Evolutionary conservation across 129 eudicot genomes (phyloP), one percentile per base, ranked within the genome.

Genomic region (Scalesia atractyloides): DNA sequence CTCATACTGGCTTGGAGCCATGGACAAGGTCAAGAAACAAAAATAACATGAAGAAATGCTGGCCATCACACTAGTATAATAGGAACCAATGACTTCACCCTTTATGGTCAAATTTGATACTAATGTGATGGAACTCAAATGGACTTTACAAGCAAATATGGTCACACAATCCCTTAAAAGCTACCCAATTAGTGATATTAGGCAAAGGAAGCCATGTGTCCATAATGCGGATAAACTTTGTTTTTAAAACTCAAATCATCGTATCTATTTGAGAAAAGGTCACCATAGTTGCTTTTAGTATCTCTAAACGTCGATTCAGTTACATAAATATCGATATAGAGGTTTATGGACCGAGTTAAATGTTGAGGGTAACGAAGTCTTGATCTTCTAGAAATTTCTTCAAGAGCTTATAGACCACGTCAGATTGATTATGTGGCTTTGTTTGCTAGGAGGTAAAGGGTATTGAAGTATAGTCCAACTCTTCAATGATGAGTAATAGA

Each of bases 91-190:
- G 8, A 52, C 58, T 17, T 18, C 24, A 52, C 24, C 58, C 58
- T 52, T 52, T 16, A 9, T 8, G 7, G 16, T 9, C 5, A n/a
- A 0, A 49, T 17, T 5, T 7, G 10, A 16, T 9, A 51, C 19
- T 51, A 39, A 39, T 51, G 58, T 19, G 20, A 52, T 52, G 58
- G 12, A 52, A 52, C 59, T 52, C 58, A 52, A 52, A 52, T 18
- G 59, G 59, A 17, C 59, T 16, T 52, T 52, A 18, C 17, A 16
- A 52, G 59, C 59, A 52, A 52, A 52, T 52, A 52, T 52, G 59
- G 10, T 3, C 59, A 52, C 26, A 52, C 0, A 52, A 17, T 17
- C 11, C 59, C 59, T 17, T 7, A 52, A 17, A 52, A 8, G 2
- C 26, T 52, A 8, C 24, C 59, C 5, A 5, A 52, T 5, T 17